Evolutionary conservation across 2,329 filamentous ascomycete genomes (phyloP), one percentile per base, ranked within the genome.

Genomic region (Neopestalotiopsis clavispora): DNA sequence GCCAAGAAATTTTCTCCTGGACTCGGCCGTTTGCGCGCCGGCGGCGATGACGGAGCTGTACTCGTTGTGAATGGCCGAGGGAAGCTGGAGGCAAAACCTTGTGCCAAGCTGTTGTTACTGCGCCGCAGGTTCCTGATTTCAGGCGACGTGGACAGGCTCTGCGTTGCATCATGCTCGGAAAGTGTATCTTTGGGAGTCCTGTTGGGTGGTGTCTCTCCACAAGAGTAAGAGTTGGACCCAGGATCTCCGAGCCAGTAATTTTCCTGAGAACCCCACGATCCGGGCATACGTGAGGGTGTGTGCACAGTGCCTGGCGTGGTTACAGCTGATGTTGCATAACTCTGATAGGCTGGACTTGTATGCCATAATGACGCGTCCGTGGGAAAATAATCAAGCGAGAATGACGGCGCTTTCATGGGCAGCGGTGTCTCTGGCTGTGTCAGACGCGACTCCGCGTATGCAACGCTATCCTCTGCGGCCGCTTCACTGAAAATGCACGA

Each of bases 401-500:
- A 92, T 0, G 89, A 88, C 0, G 88, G 89, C 0, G 88, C 89
- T 76, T 91, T 91, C 82, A 91, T 85, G 2, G 89, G 85, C 14
- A 92, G 80, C 7, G 90, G 90, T 32, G 87, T 90, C 72, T 91
- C 87, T 5, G 88, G 84, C 67, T 89, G 85, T 0, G 86, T 84
- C 65, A 90, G 80, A 68, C 84, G 84, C 1, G 86, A 85, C 71
- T 89, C 88, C 17, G 85, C 84, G 72, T 90, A 89, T 4, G 88
- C 86, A 30, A 89, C 82, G 63, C 84, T 84, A 69, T 89, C 85
- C 58, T 87, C 83, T 0, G 85, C 81, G 13, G 85, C 83, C 0
- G 89, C 84, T 65, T 92, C 89, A 72, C 86, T 89, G 75, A 92
- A 92, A 68, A 92, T 86, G 76, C 90, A 92, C 1, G 90, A 90